Base-by-base conservation (phyloP, 192 early-diverging fungal species). In the Coemansia sp. region DNA sequence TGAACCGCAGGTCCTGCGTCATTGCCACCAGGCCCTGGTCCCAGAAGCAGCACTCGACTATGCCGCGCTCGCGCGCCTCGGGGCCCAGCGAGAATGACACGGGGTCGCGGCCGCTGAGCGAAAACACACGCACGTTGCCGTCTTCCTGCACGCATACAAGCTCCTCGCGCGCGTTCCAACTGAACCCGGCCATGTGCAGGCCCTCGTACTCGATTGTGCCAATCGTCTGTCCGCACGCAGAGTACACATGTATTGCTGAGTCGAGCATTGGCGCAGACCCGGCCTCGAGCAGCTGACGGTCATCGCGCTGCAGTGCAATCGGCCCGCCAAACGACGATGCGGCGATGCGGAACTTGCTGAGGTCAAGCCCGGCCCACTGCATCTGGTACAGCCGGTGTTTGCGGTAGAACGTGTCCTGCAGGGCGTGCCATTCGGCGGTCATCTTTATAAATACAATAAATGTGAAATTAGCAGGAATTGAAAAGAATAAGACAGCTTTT, bases 161-260 rank as follows among this genome's bases (percentile, higher is more conserved):
- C 29, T 92, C 81, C 54, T 98, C 95, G 10, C 81, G 83, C 27
- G 83, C 84, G 29, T 90, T 93, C 98, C 98, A 99, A 56, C 89
- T 89, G 82, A 99, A 87, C 1, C 82, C 85, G n/a, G 98, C 86
- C 55, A 99, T 90, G 6, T 84, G 85, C 50, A 89, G 88, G 59
- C 89, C 92, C 5, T 94, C 94, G 88, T 92, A 95, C 86, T 93
- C 89, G 53, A 98, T 89, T 47, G 91, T 85, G 47, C 92, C 87
- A 38, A 99, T 84, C 1, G 91, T 71, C 58, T 85, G 85, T 32
- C 97, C 97, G 27, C 92, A 83, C 27, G 90, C 89, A 7, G 92
- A 88, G 61, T 93, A 97, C 12, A 99, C 83, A 58, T 85, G 85
- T 35, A 97, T 89, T 21, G 85, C 85, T 3, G 93, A 87, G 63